Evolutionary conservation across 495 filamentous ascomycete genomes (phyloP).

Genomic region (Pyrenopolyporus hunteri): DNA sequence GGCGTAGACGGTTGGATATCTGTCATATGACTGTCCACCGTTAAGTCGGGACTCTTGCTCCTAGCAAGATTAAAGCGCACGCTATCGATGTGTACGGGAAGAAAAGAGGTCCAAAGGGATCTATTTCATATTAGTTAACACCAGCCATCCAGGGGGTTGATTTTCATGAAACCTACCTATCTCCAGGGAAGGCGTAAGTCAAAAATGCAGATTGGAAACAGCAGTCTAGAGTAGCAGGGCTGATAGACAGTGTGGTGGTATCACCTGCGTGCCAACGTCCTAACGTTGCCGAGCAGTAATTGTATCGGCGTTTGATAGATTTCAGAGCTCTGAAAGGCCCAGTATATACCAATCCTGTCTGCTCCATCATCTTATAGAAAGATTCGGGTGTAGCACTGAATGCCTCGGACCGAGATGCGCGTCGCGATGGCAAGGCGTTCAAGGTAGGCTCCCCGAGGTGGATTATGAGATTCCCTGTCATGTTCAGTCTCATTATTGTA

Average conservation of each 20-base stretch:
- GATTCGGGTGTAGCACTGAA: conserved; percentile 41
- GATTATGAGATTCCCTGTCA: conserved; percentile 44
- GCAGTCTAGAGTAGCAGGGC: conserved; percentile 55
- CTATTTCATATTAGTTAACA: conserved; percentile 16
- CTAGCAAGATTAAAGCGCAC: conserved; percentile 49
- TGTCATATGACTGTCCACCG: conserved; percentile 46
- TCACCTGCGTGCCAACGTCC: conserved; percentile 42
- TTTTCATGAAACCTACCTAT: conserved; percentile 37
- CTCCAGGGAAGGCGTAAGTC: conserved; percentile 53
- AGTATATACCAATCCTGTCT: conserved; percentile 49
- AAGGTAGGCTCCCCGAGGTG: conserved; percentile 38
- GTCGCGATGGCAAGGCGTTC: conserved; percentile 36
- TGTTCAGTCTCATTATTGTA: conserved; percentile 48
- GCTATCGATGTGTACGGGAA: conserved; percentile 45
- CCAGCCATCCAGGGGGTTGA: background rate
- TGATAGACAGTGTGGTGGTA: conserved; percentile 46
- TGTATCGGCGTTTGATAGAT: conserved; percentile 49
- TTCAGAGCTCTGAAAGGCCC: conserved; percentile 51
- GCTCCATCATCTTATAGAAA: conserved; percentile 55
- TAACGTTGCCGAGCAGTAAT: conserved; percentile 52
- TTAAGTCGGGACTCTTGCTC: conserved; percentile 31
- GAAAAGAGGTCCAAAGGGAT: conserved; percentile 54
- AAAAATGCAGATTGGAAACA: conserved; percentile 55
- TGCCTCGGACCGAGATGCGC: conserved; percentile 41
- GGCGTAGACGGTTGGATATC: conserved; percentile 28